phyloP scores from a whole-genome alignment of 2,329 filamentous ascomycete species.

The Fusarium devonianum region DNA sequence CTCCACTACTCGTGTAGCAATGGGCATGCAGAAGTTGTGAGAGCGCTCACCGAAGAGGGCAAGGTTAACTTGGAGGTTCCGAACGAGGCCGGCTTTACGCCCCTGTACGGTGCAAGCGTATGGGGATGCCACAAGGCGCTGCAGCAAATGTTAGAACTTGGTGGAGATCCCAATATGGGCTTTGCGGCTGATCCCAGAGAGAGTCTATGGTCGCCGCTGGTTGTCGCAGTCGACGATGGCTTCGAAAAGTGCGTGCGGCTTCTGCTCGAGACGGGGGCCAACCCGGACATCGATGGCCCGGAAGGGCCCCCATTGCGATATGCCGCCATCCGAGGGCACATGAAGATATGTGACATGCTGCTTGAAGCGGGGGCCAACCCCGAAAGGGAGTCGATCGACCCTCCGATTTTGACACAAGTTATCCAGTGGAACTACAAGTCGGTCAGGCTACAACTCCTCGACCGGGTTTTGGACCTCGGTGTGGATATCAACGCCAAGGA shows the following conservation, averaged over 20 bases:
- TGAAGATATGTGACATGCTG: neutral
- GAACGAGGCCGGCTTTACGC: neutral
- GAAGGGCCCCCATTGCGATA: neutral
- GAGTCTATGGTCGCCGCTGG: neutral
- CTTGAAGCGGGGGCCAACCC: neutral
- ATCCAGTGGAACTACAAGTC: accelerated
- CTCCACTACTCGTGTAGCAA: neutral
- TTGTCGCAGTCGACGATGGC: neutral
- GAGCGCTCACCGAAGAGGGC: neutral
- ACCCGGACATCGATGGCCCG: neutral
- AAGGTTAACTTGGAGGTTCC: neutral
- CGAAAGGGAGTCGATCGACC: neutral
- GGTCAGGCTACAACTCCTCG: neutral
- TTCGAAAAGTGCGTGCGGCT: neutral
- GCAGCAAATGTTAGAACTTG: neutral
- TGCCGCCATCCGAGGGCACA: neutral
- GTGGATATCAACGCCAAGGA: constrained; percentile 2
- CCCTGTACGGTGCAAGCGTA: neutral
- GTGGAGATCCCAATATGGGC: constrained; percentile 6
- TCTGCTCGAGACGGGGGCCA: neutral
- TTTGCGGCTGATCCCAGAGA: neutral
- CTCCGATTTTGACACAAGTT: neutral
- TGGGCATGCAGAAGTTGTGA: neutral
- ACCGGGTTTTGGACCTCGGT: neutral
- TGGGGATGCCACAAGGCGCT: neutral